These are phyloP conservation scores for Ceratocystis colombiana DNA, from an alignment of 2,329 filamentous ascomycete species.

Conservation along the genomic window DNA sequence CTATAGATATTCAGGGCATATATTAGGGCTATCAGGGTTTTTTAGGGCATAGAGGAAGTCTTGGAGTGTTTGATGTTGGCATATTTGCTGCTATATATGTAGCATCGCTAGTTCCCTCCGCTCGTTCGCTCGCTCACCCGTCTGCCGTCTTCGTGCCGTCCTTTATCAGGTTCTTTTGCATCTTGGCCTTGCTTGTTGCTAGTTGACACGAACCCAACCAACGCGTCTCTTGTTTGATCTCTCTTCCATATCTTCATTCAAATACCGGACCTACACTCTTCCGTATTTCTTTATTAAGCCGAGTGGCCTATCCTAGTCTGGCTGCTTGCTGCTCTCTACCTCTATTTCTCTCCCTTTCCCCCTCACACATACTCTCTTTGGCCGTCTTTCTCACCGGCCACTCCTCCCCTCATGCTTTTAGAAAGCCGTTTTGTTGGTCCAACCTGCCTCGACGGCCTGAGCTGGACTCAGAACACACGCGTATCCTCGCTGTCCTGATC, in stretches of 20 bases:
- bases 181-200: background rate
- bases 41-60: no score
- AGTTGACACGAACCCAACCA: background rate
- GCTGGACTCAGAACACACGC: constrained; percentile 14
- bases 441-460: constrained; percentile 17
- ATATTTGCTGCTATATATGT: constrained; percentile 1
- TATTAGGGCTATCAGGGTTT: background rate
- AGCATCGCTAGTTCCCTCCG: background rate
- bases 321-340: background rate
- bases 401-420: constrained; percentile 7
- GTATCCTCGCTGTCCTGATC: background rate
- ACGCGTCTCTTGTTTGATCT: background rate
- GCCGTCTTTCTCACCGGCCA: background rate
- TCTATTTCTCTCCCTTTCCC: background rate
- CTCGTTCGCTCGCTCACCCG: background rate
- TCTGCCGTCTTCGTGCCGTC: background rate
- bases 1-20: background rate
- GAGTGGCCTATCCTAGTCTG: background rate
- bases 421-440: background rate
- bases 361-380: background rate
- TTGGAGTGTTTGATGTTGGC: constrained; percentile 1
- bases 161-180: background rate
- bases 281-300: background rate
- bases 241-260: background rate
- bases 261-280: background rate